These are phyloP conservation scores for Pichia deserticola DNA, from an alignment of 805 yeast species.

Conservation along the genomic window DNA sequence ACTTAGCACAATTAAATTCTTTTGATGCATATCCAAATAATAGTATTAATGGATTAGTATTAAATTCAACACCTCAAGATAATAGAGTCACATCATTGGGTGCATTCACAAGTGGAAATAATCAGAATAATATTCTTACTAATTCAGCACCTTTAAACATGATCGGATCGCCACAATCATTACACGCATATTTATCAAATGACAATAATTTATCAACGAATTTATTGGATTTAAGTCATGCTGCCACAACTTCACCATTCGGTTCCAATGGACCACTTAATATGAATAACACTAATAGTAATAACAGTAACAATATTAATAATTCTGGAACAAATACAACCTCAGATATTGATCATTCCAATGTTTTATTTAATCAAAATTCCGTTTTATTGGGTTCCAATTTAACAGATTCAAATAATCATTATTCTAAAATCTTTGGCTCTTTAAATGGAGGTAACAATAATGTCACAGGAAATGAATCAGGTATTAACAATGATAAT, in stretches of 20 bases:
- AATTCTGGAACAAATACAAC: too few relatives aligned
- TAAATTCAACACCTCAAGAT: slow-evolving; percentile 8
- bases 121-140: neutral
- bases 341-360: neutral
- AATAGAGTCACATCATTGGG: slow-evolving; percentile 14
- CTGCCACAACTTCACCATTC: slow-evolving; percentile 15
- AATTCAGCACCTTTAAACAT: neutral
- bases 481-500: neutral
- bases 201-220: neutral
- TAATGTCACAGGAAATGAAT: neutral
- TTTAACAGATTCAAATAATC: neutral
- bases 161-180: slow-evolving; percentile 6
- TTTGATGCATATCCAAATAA: slow-evolving; percentile 9
- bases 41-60: neutral
- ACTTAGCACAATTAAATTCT: slow-evolving; percentile 5
- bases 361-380: slow-evolving; percentile 8
- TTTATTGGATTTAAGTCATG: slow-evolving; percentile 10
- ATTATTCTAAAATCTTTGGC: slow-evolving; percentile 2
- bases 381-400: slow-evolving; percentile 9
- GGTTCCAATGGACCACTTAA: slow-evolving; percentile 11
- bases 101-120: slow-evolving; percentile 13
- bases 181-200: neutral
- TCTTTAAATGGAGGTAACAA: neutral
- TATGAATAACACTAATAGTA: slow-evolving; percentile 3
- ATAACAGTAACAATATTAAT: neutral